Percentiles rank a stretch among this genome's conserved stretches.
Conservation (phyloP, 768 basidiomycete species). For the Hydnomerulius pinastri region DNA sequence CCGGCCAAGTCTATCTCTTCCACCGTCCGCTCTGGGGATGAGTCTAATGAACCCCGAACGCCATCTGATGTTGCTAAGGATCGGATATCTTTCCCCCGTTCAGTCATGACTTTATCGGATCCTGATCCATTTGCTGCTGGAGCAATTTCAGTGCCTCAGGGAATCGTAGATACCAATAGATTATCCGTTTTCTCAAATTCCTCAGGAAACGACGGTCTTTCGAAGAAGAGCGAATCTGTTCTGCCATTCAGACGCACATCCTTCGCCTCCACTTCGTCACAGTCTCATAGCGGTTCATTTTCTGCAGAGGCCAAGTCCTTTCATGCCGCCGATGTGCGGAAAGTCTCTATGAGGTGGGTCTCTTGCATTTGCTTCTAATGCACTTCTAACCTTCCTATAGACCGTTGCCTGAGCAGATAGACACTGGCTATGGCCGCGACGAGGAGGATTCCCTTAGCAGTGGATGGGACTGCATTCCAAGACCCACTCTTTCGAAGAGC, state of each 20-base stretch:
- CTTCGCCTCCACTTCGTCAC: conserved; percentile 59
- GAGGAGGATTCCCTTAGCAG: conserved; percentile 18
- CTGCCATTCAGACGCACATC: conserved; percentile 48
- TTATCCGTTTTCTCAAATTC: conserved; percentile 56
- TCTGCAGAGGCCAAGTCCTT: conserved; percentile 1
- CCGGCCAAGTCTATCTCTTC: conserved; percentile 60
- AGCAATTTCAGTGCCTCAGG: conserved; percentile 42
- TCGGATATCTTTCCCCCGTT: conserved; percentile 39
- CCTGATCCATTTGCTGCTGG: conserved; percentile 63
- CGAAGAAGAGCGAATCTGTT: conserved; percentile 39
- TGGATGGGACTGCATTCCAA: conserved; percentile 26
- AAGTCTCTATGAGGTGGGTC: conserved; percentile 4
- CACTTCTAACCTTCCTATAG: background rate
- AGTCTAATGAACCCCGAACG: conserved; percentile 55
- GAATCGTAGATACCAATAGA: conserved; percentile 44
- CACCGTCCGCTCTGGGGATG: conserved; percentile 49
- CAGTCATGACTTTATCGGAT: conserved; percentile 64
- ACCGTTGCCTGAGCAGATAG: background rate
- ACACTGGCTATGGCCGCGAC: background rate
- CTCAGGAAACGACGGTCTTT: conserved; percentile 46
- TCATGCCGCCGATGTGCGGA: conserved; percentile 3
- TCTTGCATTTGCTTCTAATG: background rate
- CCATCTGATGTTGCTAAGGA: conserved; percentile 45
- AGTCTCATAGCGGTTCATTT: conserved; percentile 37
- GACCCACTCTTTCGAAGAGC: conserved; percentile 22